Evolutionary conservation across 2,329 filamentous ascomycete genomes (phyloP), one percentile per base, ranked within the genome.

Genomic region (Simplicillium aogashimaense): DNA sequence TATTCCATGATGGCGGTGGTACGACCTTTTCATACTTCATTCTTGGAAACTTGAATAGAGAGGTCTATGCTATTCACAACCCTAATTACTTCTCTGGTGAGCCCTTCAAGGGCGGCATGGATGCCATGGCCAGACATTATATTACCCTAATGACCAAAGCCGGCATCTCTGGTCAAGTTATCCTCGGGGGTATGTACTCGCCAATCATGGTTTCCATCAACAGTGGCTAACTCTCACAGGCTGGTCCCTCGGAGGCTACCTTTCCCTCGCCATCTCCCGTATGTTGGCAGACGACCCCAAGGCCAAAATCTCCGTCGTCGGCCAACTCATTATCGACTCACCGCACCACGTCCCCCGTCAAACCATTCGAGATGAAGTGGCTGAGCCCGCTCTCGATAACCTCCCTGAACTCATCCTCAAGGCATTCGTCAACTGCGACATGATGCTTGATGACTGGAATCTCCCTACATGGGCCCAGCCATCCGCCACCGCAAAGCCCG

Each of bases 1-100:
- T 57, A 17, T 51, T 57, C 39, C 55, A 57, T 44, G 54, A 57
- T 33, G 54, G 54, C 20, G 53, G 54, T 38, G 55, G 55, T 44
- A 57, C 55, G 11, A 52, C 53, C 13, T 56, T 55, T 39, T 48
- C 50, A 32, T 57, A 57, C 41, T 54, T 53, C 36, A 41, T 55
- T 28, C 43, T 57, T 13, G 54, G 49, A 16, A 49, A 37, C 36
- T 34, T 57, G 36, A 42, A 48, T 14, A 53, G 54, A 35, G 51
- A 56, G 14, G 54, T 57, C 14, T 57, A 54, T 54, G 54, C 52
- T 25, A 46, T 57, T 30, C 54, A 56, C 42, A 51, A 56, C 38
- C 52, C 52, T 12, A 48, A 51, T 20, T 57, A 46, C 39, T 56
- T 47, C 14, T 46, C 48, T 3, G 50, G 47, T 9, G 40, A 45